Evolutionary conservation across 495 filamentous ascomycete species (phyloP).

Genomic region (Penicillium cinerascens): DNA sequence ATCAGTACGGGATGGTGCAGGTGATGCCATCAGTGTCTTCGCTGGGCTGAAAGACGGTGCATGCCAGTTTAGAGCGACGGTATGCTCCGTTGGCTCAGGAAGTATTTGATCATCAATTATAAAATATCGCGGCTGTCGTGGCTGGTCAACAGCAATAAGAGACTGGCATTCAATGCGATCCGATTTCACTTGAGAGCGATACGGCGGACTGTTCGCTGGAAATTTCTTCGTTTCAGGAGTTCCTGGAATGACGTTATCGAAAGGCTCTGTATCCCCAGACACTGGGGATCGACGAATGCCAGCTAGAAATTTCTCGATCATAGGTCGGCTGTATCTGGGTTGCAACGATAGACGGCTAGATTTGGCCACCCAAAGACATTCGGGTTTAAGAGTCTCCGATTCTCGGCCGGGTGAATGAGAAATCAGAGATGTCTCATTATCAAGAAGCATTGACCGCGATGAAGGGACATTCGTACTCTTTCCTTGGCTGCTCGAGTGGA

Average conservation of each 20-base stretch:
- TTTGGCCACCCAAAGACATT: neutral
- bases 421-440: conserved; percentile 13
- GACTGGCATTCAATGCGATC: neutral
- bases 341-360: neutral
- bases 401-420: neutral
- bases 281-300: neutral
- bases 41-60: neutral
- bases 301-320: neutral
- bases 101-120: conserved; percentile 20
- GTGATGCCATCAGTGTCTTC: neutral
- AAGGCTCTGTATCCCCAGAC: neutral
- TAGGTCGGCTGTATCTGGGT: neutral
- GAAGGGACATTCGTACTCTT: conserved; percentile 14
- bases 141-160: neutral
- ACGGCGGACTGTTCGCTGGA: neutral
- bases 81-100: neutral
- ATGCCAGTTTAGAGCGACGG: neutral
- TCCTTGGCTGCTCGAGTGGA: neutral
- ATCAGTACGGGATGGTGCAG: neutral
- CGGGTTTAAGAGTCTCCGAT: neutral
- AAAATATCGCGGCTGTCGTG: conserved; percentile 4
- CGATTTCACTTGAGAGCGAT: neutral
- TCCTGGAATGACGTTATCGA: neutral
- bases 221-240: neutral
- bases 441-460: conserved; percentile 37